Percentiles rank a stretch among this genome's conserved stretches.
These are phyloP conservation scores for Diaporthe vexans DNA, from an alignment of 2,329 filamentous ascomycete genomes.

Conservation along the genomic window DNA sequence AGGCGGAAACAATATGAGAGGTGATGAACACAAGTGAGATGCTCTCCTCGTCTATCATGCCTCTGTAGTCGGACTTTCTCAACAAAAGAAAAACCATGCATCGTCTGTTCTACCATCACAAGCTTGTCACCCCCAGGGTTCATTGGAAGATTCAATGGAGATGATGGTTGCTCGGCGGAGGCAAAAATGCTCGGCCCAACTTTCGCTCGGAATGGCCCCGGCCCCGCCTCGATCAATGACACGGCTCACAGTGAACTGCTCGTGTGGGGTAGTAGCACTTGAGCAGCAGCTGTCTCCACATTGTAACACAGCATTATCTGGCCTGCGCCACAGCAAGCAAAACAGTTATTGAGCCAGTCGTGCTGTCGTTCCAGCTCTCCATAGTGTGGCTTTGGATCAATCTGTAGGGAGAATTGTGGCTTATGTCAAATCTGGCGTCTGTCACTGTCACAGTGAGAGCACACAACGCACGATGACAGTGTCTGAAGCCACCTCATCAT, in stretches of 20 bases:
- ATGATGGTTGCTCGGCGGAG: constrained; percentile 18
- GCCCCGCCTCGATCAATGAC: constrained; percentile 18
- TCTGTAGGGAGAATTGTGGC: constrained; percentile 6
- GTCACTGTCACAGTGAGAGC: not conserved
- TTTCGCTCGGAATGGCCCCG: constrained; percentile 30
- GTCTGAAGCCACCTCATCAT: constrained; percentile 29
- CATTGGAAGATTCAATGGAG: not conserved
- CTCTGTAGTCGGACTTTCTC: not conserved
- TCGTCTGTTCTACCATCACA: not conserved
- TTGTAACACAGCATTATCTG: not conserved
- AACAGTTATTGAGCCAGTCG: not conserved
- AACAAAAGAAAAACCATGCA: constrained; percentile 11
- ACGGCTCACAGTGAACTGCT: not conserved
- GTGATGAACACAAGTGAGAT: not conserved
- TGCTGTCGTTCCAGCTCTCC: not conserved
- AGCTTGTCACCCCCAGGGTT: too few species aligned
- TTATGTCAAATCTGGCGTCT: not conserved
- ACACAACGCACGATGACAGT: not conserved
- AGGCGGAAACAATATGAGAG: not conserved
- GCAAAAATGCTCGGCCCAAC: constrained; percentile 27
- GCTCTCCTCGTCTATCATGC: not conserved
- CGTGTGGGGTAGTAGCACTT: constrained; percentile 11
- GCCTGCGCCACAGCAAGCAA: not conserved
- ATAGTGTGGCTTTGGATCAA: not conserved
- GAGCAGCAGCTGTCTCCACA: not conserved